Conservation (phyloP, 1,284 basidiomycete species). For the Afroboletus lepidellus region DNA sequence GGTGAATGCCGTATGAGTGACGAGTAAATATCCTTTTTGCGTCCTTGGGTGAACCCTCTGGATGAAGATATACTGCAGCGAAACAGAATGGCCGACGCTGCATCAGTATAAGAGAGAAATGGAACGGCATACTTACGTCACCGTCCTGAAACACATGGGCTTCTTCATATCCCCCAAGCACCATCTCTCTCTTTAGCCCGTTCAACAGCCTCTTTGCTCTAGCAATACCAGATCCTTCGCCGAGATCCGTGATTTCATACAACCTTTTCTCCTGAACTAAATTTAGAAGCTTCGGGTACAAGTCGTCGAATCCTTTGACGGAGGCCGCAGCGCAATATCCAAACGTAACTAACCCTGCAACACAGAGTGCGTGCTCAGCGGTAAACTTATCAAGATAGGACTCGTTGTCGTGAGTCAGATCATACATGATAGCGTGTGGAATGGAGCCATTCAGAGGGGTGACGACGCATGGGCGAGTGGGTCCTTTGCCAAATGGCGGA, state of each 20-base stretch:
- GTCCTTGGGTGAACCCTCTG: slow-evolving; percentile 89
- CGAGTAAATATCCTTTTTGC: slow-evolving; percentile 87
- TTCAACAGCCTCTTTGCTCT: slow-evolving; percentile 83
- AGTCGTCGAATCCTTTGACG: slow-evolving; percentile 93
- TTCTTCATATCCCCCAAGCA: slow-evolving; percentile 77
- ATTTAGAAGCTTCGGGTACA: slow-evolving; percentile 90
- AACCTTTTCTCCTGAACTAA: slow-evolving; percentile 79
- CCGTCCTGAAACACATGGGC: slow-evolving; percentile 96
- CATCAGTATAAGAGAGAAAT: not conserved
- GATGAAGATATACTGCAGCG: slow-evolving; percentile 74
- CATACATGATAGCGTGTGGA: slow-evolving; percentile 91
- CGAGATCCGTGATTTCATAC: slow-evolving; percentile 65
- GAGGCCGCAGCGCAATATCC: slow-evolving; percentile 85
- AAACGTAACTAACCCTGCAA: slow-evolving; percentile 86
- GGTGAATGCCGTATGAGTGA: slow-evolving; percentile 87
- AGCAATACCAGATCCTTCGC: slow-evolving; percentile 68
- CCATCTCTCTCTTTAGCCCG: slow-evolving; percentile 87
- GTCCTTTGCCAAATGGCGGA: slow-evolving; percentile 77
- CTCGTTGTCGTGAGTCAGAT: slow-evolving; percentile 95
- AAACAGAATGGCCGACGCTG: slow-evolving; percentile 6
- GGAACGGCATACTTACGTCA: slow-evolving; percentile 62
- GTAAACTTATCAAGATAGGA: slow-evolving; percentile 85
- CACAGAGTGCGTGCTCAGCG: slow-evolving; percentile 90
- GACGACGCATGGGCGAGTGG: slow-evolving; percentile 69
- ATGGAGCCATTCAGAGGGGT: slow-evolving; percentile 79